Evolutionary conservation across 352 stramenopile genomes (phyloP), one percentile per base, ranked within the genome.

Genomic region (Pythium phragmiticola): DNA sequence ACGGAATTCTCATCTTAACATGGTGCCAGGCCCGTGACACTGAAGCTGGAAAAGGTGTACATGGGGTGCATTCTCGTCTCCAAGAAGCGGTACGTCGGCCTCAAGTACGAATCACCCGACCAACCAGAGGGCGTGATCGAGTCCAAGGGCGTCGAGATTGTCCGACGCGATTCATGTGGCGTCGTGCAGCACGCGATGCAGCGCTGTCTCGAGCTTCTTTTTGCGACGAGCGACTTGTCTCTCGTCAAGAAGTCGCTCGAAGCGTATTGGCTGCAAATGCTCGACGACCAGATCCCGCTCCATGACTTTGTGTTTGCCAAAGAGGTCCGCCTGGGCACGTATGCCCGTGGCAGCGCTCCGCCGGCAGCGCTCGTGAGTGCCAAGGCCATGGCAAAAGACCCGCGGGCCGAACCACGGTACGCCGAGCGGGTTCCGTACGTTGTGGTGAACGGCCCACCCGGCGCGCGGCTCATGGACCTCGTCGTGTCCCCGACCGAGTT

Each of bases 1-100:
- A 21, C 21, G 21, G 21, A 21, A 21, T 21, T 21, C 21, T 21
- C 21, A 21, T 21, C 21, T 21, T 21, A 21, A 21, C 21, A 21
- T 21, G 21, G 21, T 28, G 56, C 8, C 55, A 94, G 82, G 49
- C 87, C 87, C 5, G 82, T 95, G 41, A 90, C 77, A 1, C 62
- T 95, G 17, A 94, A 95, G 68, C 45, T 95, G 36, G 87, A 95
- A 60, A 95, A 98, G 74, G 89, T 98, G 21, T 98, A 98, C 70
- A 86, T 94, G 65, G 88, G 89, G 1, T 97, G 78, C 49, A 75
- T 98, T 23, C 73, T 98, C 2, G 88, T 97, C 4, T 96, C 89
- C n/a, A 98, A 98, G 70, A 98, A 98, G 71, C 84, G 94, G 6
- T 98, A 98, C 57, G 88, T 93, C 16, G 92, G 93, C 3, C 74